These are phyloP conservation scores for Botrytis elliptica DNA, from an alignment of 2,329 filamentous ascomycete genomes.

Conservation along the genomic window DNA sequence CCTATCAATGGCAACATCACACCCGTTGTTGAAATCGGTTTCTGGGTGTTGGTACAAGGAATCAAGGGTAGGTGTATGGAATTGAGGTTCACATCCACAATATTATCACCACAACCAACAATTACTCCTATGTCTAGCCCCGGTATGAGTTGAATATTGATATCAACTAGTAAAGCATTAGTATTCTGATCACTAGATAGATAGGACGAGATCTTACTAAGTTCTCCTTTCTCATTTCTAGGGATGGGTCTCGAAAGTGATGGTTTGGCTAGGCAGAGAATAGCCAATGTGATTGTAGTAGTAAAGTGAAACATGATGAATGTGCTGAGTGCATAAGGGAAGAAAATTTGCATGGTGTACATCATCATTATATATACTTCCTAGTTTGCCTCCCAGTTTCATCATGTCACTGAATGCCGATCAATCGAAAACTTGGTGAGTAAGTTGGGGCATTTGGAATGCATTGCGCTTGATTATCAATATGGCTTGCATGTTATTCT, in stretches of 20 bases:
- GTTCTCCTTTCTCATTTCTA: neutral
- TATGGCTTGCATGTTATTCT: neutral
- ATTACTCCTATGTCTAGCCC: neutral
- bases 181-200: neutral
- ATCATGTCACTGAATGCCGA: neutral
- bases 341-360: neutral
- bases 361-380: slow-evolving; percentile 2
- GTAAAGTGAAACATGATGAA: neutral
- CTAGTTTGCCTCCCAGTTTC: neutral
- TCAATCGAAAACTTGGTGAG: slow-evolving; percentile 1
- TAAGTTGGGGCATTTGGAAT: neutral
- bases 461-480: neutral
- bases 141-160: neutral
- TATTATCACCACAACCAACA: neutral
- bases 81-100: neutral
- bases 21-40: neutral
- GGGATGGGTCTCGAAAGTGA: slow-evolving; percentile 5
- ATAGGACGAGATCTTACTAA: neutral
- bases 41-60: neutral
- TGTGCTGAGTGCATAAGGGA: neutral
- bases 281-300: neutral
- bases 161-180: neutral
- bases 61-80: neutral
- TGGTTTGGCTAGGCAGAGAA: neutral
- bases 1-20: neutral